Base-by-base conservation (phyloP, 2,329 filamentous ascomycete species). In the Chaetoscypha palmicola region DNA sequence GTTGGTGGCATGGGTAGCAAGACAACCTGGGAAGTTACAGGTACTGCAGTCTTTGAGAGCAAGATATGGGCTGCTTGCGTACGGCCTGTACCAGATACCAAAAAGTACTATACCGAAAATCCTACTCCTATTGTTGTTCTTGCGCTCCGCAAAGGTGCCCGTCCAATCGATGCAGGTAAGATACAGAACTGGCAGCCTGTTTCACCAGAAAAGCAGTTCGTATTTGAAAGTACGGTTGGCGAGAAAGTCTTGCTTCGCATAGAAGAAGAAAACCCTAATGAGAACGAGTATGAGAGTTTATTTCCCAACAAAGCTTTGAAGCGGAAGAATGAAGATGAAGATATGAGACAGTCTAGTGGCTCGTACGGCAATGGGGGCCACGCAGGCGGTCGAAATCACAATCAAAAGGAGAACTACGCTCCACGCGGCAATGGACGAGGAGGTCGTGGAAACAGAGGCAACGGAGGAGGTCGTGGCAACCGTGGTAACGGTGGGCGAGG, bases 41-140 rank as follows among this genome's bases (percentile, higher is more conserved):
- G 82, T 28, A 79, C 83, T 4, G 88, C 80, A 1, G 79, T 76
- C 53, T 80, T 78, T 53, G 84, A 95, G 48, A 82, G 89, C 62
- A 83, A 77, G 55, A 75, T 97, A 30, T 98, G 91, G 90, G 92
- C 91, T 4, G 88, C 83, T 12, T 76, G 81, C 33, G 77, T 96
- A 9, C 74, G 78, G 23, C 88, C 92, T 1, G 73, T 90, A 0
- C 79, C 82, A 0, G 68, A 77, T 12, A 76, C 74, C 0, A 77
- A 81, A 30, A 74, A 72, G 35, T 81, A 81, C 54, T 84, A 92
- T 66, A 90, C 87, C 1, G 87, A 94, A 52, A 90, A 89, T 57
- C 73, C 77, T 1, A 76, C 74, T 0, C 89, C 90, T 0, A 75
- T 87, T 9, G 81, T 97, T 9, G 86, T 97, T 1, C 73, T 98